A percentile compares a stretch with the other conserved stretches of the same genome.
Evolutionary conservation across 2,329 filamentous ascomycete species (phyloP).

Genomic region (Myriosclerotinia duriaeana): DNA sequence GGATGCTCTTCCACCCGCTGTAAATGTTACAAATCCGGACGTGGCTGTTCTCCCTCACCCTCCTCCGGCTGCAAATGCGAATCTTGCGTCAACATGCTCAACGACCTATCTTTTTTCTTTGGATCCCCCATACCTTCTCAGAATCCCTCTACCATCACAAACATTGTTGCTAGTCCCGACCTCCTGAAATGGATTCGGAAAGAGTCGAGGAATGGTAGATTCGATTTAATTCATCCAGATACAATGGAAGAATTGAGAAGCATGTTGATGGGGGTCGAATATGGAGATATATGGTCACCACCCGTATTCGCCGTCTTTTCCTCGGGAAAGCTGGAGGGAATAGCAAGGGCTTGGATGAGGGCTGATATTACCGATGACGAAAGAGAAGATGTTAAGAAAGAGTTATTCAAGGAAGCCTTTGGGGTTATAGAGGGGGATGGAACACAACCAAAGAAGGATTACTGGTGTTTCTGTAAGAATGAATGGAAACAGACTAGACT

Average conservation of each 20-base stretch:
- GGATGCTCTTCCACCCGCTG: conserved; percentile 1
- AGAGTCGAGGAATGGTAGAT: conserved; percentile 12
- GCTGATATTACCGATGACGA: neutral
- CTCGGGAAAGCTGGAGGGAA: neutral
- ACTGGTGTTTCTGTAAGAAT: conserved; percentile 17
- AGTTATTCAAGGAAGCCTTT: conserved; percentile 10
- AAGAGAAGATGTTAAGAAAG: neutral
- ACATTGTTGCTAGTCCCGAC: neutral
- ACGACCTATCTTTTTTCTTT: conserved; percentile 8
- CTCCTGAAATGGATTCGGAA: conserved; percentile 18
- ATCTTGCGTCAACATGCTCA: conserved; percentile 19
- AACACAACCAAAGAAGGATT: neutral
- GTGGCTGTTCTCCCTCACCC: neutral
- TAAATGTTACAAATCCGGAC: conserved; percentile 11
- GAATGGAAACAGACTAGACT: neutral
- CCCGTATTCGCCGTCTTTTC: neutral
- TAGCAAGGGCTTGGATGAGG: neutral
- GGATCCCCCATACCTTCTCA: neutral
- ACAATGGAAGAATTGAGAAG: conserved; percentile 12
- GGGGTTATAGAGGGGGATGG: neutral
- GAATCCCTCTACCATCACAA: neutral
- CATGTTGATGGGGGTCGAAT: conserved; percentile 11
- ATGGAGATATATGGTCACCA: neutral
- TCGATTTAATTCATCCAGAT: neutral
- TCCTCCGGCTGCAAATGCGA: conserved; percentile 12